Percentiles rank a stretch among this genome's conserved stretches.
Evolutionary conservation across 2,329 filamentous ascomycete species (phyloP).

Genomic region (Diaporthe velutina): DNA sequence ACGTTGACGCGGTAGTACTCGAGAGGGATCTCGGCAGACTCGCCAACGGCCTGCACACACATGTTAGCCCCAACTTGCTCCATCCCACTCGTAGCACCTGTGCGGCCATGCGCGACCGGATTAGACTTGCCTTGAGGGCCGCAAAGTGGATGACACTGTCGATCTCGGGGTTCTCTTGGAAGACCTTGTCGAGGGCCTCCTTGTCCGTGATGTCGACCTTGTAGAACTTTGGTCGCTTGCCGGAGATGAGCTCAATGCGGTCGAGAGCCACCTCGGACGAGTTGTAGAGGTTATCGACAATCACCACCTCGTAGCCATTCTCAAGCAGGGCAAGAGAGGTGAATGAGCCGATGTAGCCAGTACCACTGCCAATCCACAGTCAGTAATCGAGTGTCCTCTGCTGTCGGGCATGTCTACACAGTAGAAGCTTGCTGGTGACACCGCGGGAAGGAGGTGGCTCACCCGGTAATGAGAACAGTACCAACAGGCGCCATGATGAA

Average conservation of each 20-base stretch:
- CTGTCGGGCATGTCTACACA: neutral
- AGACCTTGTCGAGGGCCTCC: constrained; percentile 85
- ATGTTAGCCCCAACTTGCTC: neutral
- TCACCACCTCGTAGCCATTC: constrained; percentile 95
- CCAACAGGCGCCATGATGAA: constrained; percentile 66
- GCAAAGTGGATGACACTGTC: constrained; percentile 99
- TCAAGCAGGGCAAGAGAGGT: constrained; percentile 92
- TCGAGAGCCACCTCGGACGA: constrained; percentile 92
- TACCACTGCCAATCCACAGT: constrained; percentile 76
- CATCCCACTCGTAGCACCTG: neutral
- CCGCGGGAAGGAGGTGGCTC: constrained; percentile 54
- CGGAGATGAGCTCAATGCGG: constrained; percentile 93
- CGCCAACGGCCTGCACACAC: constrained; percentile 83
- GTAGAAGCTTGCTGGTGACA: constrained; percentile 1
- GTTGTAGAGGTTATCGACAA: constrained; percentile 97
- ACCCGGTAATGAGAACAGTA: constrained; percentile 95
- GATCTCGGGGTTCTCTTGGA: constrained; percentile 89
- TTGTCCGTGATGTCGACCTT: constrained; percentile 91
- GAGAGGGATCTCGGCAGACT: constrained; percentile 92
- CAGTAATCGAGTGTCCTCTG: constrained; percentile 38
- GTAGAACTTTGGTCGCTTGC: constrained; percentile 88
- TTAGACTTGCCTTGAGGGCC: constrained; percentile 82
- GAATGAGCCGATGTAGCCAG: constrained; percentile 99
- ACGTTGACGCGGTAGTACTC: constrained; percentile 99
- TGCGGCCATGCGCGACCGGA: constrained; percentile 11